Evolutionary conservation across 1,139 yeast species (phyloP).

Genomic region (Kodamaea ohmeri): DNA sequence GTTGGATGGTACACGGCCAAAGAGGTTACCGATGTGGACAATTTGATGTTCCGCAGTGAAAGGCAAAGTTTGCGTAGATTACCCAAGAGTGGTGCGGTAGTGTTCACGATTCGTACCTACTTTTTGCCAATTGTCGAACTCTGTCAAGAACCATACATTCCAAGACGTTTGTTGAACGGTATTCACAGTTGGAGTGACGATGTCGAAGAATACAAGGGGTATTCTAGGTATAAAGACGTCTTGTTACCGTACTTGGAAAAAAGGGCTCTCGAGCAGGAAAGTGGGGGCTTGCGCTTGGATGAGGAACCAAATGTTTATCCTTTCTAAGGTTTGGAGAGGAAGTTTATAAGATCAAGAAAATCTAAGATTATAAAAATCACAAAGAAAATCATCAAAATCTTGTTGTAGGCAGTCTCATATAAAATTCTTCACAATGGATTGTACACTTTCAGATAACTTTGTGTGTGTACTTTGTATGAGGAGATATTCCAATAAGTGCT

Average conservation of each 20-base stretch:
- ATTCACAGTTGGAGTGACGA: slow-evolving; percentile 57
- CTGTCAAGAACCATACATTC: slow-evolving; percentile 57
- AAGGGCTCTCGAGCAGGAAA: slow-evolving; percentile 52
- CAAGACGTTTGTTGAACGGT: slow-evolving; percentile 57
- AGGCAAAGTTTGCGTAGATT: slow-evolving; percentile 67
- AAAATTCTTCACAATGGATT: too few species aligned
- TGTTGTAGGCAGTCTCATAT: too few species aligned
- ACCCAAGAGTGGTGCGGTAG: slow-evolving; percentile 58
- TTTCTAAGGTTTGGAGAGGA: slow-evolving; percentile 27
- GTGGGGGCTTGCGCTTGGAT: slow-evolving; percentile 37
- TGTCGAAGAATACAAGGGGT: slow-evolving; percentile 60
- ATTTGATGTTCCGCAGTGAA: slow-evolving; percentile 60
- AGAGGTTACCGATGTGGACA: slow-evolving; percentile 43
- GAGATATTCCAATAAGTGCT: too few species aligned
- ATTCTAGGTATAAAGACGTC: slow-evolving; percentile 49
- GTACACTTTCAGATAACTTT: too few species aligned
- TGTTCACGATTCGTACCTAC: slow-evolving; percentile 64
- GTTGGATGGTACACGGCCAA: slow-evolving; percentile 60
- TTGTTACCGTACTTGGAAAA: slow-evolving; percentile 53
- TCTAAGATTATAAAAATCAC: too few species aligned
- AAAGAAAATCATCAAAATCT: too few species aligned
- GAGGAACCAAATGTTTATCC: slow-evolving; percentile 44
- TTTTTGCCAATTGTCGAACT: slow-evolving; percentile 54
- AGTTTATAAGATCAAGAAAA: too few species aligned
- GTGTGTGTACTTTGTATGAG: too few species aligned